Base-by-base conservation (phyloP, 306 rosid genomes). In the Inga laurina region DNA sequence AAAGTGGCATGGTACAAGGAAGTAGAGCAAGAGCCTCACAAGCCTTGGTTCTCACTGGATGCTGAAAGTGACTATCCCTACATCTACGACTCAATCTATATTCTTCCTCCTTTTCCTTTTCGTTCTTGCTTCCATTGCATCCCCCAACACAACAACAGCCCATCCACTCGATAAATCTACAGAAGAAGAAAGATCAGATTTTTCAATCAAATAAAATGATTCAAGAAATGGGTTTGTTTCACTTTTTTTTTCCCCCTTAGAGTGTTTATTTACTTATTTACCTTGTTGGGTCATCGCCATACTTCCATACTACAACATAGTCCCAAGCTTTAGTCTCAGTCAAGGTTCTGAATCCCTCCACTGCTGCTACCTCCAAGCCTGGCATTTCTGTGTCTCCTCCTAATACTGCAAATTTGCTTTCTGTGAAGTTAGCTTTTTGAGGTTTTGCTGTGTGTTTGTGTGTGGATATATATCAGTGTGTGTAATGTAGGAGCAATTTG, bases 111-210 rank as follows among this genome's bases (percentile, higher is more conserved):
- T 34, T 82, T 87, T 92, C 92, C 75, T 84, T 89, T 80, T 87
- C 85, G 6, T 78, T 54, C 43, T 68, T 75, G 35, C 70, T 75
- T 15, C 86, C 90, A 48, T 49, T 16, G 52, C 77, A 61, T 52
- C 80, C 76, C 21, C 97, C 97, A 22, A 89, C 78, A 77, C 98
- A 90, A 37, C 97, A 92, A 87, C 98, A 95, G 79, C 86, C 97
- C 85, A 90, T 32, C 95, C 93, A 91, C 64, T 95, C 93, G 77
- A 92, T 79, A 62, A 89, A 93, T 85, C 97, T 93, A 70, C 27
- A 83, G 21, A 85, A 24, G 68, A 30, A 37, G 46, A 72, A 72
- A 61, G 2, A 19, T 7, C 27, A 6, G 19, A 79, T 56, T 11
- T 66, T 0, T 35, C 37, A 72, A 62, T 68, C 4, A 9, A 54